Percentiles rank a stretch among this genome's conserved stretches.
phyloP scores from a whole-genome alignment of 805 yeast genomes.

The Metschnikowia drakensbergensis region DNA sequence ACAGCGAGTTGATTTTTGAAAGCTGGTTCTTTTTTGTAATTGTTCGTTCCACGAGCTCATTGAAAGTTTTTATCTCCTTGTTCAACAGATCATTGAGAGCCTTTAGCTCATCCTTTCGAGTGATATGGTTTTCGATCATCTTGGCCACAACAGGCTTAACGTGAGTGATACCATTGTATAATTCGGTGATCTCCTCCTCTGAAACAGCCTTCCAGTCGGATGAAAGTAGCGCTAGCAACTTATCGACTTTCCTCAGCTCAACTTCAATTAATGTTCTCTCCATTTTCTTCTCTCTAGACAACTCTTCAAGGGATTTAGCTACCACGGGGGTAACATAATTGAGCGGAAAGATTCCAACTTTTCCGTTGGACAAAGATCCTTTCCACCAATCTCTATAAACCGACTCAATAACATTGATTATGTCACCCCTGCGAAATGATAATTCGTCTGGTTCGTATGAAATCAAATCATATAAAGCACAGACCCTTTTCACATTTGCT shows the following conservation, averaged over 20 bases:
- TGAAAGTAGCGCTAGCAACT: constrained; percentile 54
- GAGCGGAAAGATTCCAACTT: constrained; percentile 84
- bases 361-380: constrained; percentile 73
- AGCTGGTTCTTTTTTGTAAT: constrained; percentile 5
- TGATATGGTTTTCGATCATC: constrained; percentile 72
- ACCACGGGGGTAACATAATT: constrained; percentile 83
- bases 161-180: constrained; percentile 70
- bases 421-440: constrained; percentile 81
- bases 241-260: constrained; percentile 58
- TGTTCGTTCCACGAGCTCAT: constrained; percentile 54
- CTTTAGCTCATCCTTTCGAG: constrained; percentile 72
- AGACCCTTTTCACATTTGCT: constrained; percentile 58
- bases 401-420: constrained; percentile 79
- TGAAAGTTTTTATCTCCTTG: constrained; percentile 65
- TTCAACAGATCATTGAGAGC: constrained; percentile 67
- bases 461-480: constrained; percentile 78
- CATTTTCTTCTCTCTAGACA: constrained; percentile 44
- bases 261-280: constrained; percentile 55
- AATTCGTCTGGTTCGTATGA: constrained; percentile 84
- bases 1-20: constrained; percentile 4
- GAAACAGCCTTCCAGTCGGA: constrained; percentile 34
- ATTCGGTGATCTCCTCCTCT: constrained; percentile 63
- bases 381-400: constrained; percentile 96
- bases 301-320: constrained; percentile 60
- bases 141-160: constrained; percentile 71